phyloP scores from a whole-genome alignment of 768 basidiomycete species.

The Hygrophoropsis aurantiaca region DNA sequence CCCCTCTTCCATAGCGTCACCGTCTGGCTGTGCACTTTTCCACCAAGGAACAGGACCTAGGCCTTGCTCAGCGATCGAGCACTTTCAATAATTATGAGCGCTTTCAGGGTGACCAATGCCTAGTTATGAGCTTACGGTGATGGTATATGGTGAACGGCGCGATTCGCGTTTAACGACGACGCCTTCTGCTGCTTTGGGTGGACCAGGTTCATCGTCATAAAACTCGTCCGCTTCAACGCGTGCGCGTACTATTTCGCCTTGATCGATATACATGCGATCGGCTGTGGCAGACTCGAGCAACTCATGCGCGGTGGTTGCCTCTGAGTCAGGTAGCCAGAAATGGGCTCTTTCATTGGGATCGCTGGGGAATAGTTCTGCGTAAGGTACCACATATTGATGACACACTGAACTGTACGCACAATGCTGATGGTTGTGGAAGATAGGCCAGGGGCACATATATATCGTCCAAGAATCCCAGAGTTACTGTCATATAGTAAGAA shows the following conservation, averaged over 20 bases:
- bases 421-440: conserved; percentile 79
- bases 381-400: background rate
- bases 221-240: conserved; percentile 83
- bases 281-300: conserved; percentile 66
- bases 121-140: conserved; percentile 51
- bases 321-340: conserved; percentile 76
- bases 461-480: conserved; percentile 92
- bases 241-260: conserved; percentile 71
- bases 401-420: conserved; percentile 45
- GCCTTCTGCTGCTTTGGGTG: conserved; percentile 72
- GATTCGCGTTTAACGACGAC: conserved; percentile 53
- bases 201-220: conserved; percentile 83
- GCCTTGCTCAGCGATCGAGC: conserved; percentile 82
- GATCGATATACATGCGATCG: conserved; percentile 80
- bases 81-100: conserved; percentile 38
- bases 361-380: too few species aligned
- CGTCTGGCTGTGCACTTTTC: conserved; percentile 48
- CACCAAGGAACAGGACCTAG: conserved; percentile 78
- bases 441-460: conserved; percentile 80
- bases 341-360: conserved; percentile 82
- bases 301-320: conserved; percentile 50
- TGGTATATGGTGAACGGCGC: conserved; percentile 62
- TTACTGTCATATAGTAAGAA: conserved; percentile 47
- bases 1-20: conserved; percentile 41
- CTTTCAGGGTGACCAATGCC: background rate